Conservation (phyloP, 2,329 filamentous ascomycete genomes). For the Rosellinia necatrix region DNA sequence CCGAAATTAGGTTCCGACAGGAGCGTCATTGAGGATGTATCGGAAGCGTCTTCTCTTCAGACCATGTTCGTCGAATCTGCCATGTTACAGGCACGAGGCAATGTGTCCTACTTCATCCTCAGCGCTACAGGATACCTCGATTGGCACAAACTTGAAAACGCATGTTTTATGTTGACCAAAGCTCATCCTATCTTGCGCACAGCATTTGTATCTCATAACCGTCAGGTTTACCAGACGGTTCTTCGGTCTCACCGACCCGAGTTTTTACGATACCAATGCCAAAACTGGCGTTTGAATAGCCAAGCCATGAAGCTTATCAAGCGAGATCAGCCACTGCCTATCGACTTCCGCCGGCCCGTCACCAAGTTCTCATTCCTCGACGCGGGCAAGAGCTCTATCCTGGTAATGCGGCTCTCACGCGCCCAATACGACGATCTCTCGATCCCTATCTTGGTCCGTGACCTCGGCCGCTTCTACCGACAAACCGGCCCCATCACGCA, state of each 20-base stretch:
- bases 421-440: conserved; percentile 56
- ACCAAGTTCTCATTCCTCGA: conserved; percentile 58
- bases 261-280: conserved; percentile 50
- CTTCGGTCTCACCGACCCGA: conserved; percentile 49
- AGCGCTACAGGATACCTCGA: conserved; percentile 52
- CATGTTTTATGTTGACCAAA: conserved; percentile 49
- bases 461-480: conserved; percentile 53
- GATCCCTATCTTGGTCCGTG: conserved; percentile 51
- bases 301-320: conserved; percentile 48
- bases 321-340: conserved; percentile 46
- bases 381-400: conserved; percentile 50
- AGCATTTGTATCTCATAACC: conserved; percentile 53
- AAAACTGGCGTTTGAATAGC: conserved; percentile 46
- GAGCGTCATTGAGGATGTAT: conserved; percentile 51
- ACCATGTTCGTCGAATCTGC: conserved; percentile 53
- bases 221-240: conserved; percentile 54
- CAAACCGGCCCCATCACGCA: conserved; percentile 40
- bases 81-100: conserved; percentile 49
- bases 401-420: conserved; percentile 53
- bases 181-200: conserved; percentile 60
- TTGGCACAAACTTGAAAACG: conserved; percentile 49
- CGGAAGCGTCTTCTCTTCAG: conserved; percentile 55
- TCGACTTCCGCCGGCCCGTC: conserved; percentile 49
- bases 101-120: conserved; percentile 54
- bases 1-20: conserved; percentile 50